Base-by-base conservation (phyloP, 345 rosid genomes). In the Turritis glabra region DNA sequence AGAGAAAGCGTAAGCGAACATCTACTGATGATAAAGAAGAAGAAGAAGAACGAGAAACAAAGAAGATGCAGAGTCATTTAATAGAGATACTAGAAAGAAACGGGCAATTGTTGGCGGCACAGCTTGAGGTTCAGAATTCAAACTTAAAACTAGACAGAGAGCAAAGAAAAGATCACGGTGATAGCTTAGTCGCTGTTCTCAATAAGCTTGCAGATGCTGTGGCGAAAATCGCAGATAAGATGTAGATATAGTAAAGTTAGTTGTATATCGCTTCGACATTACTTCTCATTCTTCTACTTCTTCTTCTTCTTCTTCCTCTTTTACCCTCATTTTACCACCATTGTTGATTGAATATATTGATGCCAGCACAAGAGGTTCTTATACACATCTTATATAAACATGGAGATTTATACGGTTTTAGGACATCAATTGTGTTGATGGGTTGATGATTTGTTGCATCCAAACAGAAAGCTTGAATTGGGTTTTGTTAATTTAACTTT, bases 161-260 rank as follows among this genome's bases (percentile, higher is more conserved):
- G 83, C 99, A 92, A 82, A 73, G 98, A 64, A 92, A 85, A 78
- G 87, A 87, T 69, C 96, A 90, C 4, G 80, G 85, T 26, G 84
- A 82, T 68, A 84, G 82, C 81, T 47, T 95, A 72, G 89, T 95
- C 63, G 80, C 83, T 52, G 99, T 89, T 57, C 98, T 95, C 50
- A 86, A 79, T 43, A 92, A 92, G 82, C 94, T 95, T 2, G 98
- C 98, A 5, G 96, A 92, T 18, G 99, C 96, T 63, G 79, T 95
- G 19, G 90, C 85, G 7, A 92, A 85, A 67, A 90, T 95, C 17
- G 98, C 98, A 0, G 97, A 92, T 76, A 95, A 90, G 85, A 81
- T 92, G 82, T 89, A 88, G 86, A 56, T 23, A 51, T 32, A 38
- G 65, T 73, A 15, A 40, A 67, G 14, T 26, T 58, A 38, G 68